Base-by-base conservation (phyloP, 2,329 filamentous ascomycete genomes). In the Endoconidiophora polonica region DNA sequence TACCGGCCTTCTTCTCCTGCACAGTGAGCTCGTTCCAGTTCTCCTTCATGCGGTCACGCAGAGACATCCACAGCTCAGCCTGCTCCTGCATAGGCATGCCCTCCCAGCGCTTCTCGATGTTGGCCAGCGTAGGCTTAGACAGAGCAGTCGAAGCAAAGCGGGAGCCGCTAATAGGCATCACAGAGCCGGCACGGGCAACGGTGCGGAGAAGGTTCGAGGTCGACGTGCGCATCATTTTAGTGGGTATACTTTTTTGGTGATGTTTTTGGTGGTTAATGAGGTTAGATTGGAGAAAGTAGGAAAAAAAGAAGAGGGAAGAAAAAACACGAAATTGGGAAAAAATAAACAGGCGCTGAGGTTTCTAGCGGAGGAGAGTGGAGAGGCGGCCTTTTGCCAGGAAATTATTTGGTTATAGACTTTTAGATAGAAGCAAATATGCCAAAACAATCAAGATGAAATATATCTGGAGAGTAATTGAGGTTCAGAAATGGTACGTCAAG, bases 21-120 rank as follows among this genome's bases (percentile, higher is more conserved):
- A 93, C 59, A 48, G 91, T 95, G 72, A 98, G 73, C 64, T 96
- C 86, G 64, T 82, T 78, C 91, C 91, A 98, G 74, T 86, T 87
- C 61, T 77, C 80, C 84, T 94, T 95, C 91, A 98, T 98, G 64
- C 91, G 83, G 72, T 98, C 91, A 68, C 91, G 80, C 68, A 98
- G 75, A 60, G 83, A 75, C 91, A 98, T 98, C 91, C 91, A 98
- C 61, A 98, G 74, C 65, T 98, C 91, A 59, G 91, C 91, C 79
- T 98, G 91, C 78, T 98, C 91, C 76, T 94, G 87, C 57, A 91
- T 86, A 54, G 90, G 88, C 85, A 96, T 88, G 56, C 74, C 78
- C 74, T 98, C 91, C 91, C 91, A 98, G 74, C 91, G 78, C 82
- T 94, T 95, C 81, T 98, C 91, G 64, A 98, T 96, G 71, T 94